Percentiles rank a stretch among this genome's conserved stretches.
Evolutionary conservation across 306 rosid species (phyloP).

Genomic region (Malus asiatica): DNA sequence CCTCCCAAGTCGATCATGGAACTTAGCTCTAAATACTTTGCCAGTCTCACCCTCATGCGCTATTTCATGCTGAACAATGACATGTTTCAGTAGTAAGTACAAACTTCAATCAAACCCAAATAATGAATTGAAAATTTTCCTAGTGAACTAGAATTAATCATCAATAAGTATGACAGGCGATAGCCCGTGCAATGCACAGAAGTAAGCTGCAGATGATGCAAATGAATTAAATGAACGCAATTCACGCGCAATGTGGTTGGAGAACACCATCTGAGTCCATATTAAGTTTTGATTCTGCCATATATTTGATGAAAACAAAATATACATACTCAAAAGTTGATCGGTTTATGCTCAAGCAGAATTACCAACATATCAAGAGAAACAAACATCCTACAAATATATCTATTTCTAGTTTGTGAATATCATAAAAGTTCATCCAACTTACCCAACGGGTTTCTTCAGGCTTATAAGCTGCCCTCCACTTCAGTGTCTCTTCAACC

Average conservation of each 20-base stretch:
- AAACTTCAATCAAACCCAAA: background rate
- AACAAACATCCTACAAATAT: background rate
- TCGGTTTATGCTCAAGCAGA: background rate
- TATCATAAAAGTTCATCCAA: constrained; percentile 1
- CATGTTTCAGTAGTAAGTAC: background rate
- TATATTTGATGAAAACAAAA: background rate
- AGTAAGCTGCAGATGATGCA: background rate
- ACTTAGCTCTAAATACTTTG: constrained; percentile 68
- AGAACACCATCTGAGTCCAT: background rate
- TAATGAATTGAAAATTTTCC: background rate
- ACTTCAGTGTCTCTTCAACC: constrained; percentile 69
- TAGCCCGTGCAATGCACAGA: background rate
- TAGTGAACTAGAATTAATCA: background rate
- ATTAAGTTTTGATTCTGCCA: background rate
- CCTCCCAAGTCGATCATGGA: constrained; percentile 71
- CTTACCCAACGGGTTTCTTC: constrained; percentile 93
- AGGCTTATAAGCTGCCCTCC: constrained; percentile 79
- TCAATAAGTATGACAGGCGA: background rate
- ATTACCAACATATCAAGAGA: background rate
- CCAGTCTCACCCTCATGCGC: constrained; percentile 96
- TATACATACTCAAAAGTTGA: background rate
- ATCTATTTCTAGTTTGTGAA: background rate
- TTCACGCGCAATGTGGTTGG: background rate
- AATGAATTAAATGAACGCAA: background rate
- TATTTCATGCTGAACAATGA: constrained; percentile 51